phyloP scores from a whole-genome alignment of 1,284 basidiomycete genomes.

The Mrakiaceae sp. region DNA sequence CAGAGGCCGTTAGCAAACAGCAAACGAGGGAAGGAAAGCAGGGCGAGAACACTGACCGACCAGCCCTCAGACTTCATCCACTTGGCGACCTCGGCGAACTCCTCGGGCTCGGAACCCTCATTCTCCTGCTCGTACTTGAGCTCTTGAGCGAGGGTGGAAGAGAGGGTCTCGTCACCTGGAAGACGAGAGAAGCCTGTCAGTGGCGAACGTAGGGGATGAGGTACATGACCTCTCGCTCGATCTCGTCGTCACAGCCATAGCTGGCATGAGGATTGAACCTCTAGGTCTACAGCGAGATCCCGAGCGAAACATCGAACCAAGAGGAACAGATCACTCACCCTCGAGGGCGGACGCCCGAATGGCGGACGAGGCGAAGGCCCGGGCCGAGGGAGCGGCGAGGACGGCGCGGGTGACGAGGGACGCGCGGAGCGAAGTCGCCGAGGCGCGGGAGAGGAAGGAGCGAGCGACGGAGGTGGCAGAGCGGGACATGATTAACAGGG shows the following conservation, averaged over 20 bases:
- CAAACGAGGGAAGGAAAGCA: background rate
- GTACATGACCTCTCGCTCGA: background rate
- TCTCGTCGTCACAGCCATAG: too few species aligned
- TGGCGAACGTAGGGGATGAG: background rate
- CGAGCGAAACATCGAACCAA: background rate
- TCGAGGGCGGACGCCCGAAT: background rate
- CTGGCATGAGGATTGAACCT: background rate
- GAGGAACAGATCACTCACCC: background rate
- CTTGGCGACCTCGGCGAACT: background rate
- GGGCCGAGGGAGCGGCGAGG: background rate
- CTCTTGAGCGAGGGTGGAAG: slow-evolving; percentile 31
- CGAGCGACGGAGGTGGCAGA: too few species aligned
- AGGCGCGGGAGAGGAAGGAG: too few species aligned
- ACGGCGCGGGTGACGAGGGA: too few species aligned
- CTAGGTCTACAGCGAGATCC: background rate
- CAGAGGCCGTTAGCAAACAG: background rate
- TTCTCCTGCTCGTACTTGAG: slow-evolving; percentile 34
- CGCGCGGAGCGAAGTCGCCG: too few species aligned
- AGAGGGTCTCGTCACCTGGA: slow-evolving; percentile 28
- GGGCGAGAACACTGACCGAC: background rate
- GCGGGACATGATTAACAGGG: too few species aligned
- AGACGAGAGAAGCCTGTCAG: background rate
- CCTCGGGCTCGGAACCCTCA: background rate
- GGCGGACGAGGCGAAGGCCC: background rate
- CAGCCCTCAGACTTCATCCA: slow-evolving; percentile 6